Percentiles rank a stretch among this genome's conserved stretches.
These are phyloP conservation scores for Posidonia oceanica DNA, from an alignment of 116 monocot species.

Conservation along the genomic window DNA sequence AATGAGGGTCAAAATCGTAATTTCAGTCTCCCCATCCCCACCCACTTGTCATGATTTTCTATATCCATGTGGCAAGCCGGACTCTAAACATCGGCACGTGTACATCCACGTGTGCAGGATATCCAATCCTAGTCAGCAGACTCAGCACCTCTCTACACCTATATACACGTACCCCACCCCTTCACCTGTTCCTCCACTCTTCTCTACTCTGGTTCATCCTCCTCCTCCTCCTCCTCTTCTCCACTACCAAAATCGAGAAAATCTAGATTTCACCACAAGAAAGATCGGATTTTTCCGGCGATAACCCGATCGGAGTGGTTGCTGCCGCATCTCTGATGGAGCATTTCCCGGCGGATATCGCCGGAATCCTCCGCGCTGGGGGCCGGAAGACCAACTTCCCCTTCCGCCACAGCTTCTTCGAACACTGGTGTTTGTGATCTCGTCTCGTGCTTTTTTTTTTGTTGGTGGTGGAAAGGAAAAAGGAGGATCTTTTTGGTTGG, in stretches of 20 bases:
- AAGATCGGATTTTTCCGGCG: neutral
- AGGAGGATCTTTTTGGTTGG: neutral
- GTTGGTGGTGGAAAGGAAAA: neutral
- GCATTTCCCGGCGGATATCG: conserved; percentile 1
- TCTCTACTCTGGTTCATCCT: neutral
- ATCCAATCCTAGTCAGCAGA: neutral
- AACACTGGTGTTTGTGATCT: neutral
- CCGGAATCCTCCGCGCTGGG: neutral
- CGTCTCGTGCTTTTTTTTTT: neutral
- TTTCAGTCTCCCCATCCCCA: no score
- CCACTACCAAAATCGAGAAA: no score
- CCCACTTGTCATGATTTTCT: no score
- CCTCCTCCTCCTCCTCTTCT: neutral
- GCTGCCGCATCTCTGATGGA: neutral
- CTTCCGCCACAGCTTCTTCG: conserved; percentile 1
- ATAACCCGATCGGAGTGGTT: no score
- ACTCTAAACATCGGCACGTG: neutral
- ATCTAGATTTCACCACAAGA: neutral
- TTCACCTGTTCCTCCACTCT: neutral
- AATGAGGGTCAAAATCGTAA: no score
- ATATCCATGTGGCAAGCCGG: neutral
- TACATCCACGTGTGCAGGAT: neutral
- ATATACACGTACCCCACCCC: neutral
- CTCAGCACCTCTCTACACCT: neutral
- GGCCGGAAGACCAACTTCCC: neutral